Conservation (phyloP, 495 filamentous ascomycete species). For the Letharia lupina region DNA sequence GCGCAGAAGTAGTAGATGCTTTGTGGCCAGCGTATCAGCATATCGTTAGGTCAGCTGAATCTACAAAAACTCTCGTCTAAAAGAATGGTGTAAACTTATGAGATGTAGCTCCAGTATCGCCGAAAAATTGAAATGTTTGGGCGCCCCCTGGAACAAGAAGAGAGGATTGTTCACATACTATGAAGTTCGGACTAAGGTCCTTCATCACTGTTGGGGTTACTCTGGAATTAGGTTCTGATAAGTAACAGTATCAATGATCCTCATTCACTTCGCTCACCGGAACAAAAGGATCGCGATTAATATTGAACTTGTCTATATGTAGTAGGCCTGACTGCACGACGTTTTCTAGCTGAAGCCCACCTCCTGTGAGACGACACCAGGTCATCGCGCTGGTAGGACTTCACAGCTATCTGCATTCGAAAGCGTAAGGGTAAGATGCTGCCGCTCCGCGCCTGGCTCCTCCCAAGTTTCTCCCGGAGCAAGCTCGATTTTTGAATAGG, state of each 20-base stretch:
- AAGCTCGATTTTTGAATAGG: slow-evolving; percentile 26
- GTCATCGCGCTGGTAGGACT: slow-evolving; percentile 7
- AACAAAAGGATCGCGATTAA: not conserved
- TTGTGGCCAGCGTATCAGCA: too few species aligned
- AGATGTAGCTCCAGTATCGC: too few species aligned
- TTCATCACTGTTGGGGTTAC: too few species aligned
- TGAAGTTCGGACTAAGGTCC: too few species aligned
- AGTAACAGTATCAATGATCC: not conserved
- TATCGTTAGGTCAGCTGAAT: too few species aligned
- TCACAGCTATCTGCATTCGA: slow-evolving; percentile 26
- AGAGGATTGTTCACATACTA: too few species aligned
- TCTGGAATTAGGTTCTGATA: too few species aligned
- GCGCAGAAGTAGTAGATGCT: too few species aligned
- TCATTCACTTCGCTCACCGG: not conserved
- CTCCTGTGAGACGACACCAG: not conserved
- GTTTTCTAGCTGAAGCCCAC: not conserved
- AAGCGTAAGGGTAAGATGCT: slow-evolving; percentile 21
- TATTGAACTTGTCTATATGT: not conserved
- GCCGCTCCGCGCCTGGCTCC: slow-evolving; percentile 12
- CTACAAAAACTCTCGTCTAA: too few species aligned
- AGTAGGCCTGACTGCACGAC: not conserved
- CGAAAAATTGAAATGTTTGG: too few species aligned
- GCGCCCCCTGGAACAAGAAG: too few species aligned
- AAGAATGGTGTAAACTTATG: too few species aligned
- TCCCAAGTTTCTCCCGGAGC: slow-evolving; percentile 14